Evolutionary conservation across 768 basidiomycete species (phyloP).

Genomic region (Mycena galericulata): DNA sequence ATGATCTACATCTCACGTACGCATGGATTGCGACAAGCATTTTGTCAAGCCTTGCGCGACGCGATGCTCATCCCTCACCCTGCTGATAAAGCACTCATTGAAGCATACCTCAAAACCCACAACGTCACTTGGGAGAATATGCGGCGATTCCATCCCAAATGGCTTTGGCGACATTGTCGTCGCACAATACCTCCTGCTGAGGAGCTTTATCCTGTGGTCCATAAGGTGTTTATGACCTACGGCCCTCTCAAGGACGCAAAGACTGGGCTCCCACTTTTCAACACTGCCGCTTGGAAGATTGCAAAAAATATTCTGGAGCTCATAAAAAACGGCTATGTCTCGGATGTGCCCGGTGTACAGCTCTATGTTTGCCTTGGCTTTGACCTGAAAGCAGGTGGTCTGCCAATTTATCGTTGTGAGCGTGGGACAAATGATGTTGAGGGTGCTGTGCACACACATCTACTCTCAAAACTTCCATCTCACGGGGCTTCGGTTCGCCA

Average conservation of each 20-base stretch:
- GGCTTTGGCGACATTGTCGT: constrained; percentile 8
- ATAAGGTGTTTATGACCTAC: constrained; percentile 44
- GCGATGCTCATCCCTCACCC: constrained; percentile 28
- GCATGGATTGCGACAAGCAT: constrained; percentile 10
- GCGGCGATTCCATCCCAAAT: constrained; percentile 2
- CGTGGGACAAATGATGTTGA: background rate
- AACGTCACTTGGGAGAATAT: constrained; percentile 2
- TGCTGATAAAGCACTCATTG: constrained; percentile 23
- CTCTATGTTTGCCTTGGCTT: constrained; percentile 20
- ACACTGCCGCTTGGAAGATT: constrained; percentile 39
- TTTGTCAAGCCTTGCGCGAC: constrained; percentile 22
- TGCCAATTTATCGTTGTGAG: background rate
- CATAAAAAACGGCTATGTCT: constrained; percentile 37
- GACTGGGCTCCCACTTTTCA: constrained; percentile 34
- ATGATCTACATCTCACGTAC: constrained; percentile 26
- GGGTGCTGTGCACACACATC: constrained; percentile 7
- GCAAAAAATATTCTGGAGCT: constrained; percentile 45
- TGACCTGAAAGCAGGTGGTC: background rate
- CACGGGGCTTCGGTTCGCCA: constrained; percentile 10
- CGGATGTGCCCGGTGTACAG: constrained; percentile 34
- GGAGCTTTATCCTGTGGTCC: constrained; percentile 41
- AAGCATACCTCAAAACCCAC: background rate
- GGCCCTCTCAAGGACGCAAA: constrained; percentile 49
- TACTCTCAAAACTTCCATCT: background rate
- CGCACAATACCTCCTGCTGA: constrained; percentile 48